Evolutionary conservation across 1,284 basidiomycete species (phyloP).

Genomic region (Boletellus deceptivus): DNA sequence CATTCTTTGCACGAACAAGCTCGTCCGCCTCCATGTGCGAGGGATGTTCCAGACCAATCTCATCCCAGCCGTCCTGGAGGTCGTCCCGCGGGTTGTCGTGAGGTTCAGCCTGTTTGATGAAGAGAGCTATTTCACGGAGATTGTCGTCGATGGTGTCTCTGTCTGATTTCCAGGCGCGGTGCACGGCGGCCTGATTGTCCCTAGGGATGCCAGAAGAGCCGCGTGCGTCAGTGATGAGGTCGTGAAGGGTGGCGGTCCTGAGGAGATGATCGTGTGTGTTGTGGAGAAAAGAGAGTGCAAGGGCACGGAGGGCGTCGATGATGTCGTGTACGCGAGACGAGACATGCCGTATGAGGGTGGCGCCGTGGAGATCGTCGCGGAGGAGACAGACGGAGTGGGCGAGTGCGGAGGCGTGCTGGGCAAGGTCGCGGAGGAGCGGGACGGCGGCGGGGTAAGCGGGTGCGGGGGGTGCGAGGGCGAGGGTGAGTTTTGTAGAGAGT

Average conservation of each 20-base stretch:
- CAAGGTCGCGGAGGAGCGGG: slow-evolving; percentile 56
- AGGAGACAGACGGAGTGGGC: slow-evolving; percentile 59
- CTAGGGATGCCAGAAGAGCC: slow-evolving; percentile 46
- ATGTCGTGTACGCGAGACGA: slow-evolving; percentile 43
- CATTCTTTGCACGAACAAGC: slow-evolving; percentile 50
- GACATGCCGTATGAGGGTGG: slow-evolving; percentile 52
- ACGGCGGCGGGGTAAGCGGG: slow-evolving; percentile 57
- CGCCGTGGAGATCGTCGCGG: slow-evolving; percentile 45
- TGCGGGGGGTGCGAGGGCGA: slow-evolving; percentile 60
- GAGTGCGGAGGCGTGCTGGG: slow-evolving; percentile 51
- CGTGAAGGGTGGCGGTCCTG: slow-evolving; percentile 63
- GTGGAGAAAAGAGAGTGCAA: slow-evolving; percentile 41
- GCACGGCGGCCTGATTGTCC: slow-evolving; percentile 60
- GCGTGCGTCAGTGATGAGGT: slow-evolving; percentile 55
- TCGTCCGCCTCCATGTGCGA: slow-evolving; percentile 43
- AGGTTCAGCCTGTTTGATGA: slow-evolving; percentile 43
- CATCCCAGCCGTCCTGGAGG: slow-evolving; percentile 63
- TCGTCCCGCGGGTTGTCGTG: slow-evolving; percentile 26
- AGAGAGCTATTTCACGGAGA: slow-evolving; percentile 54
- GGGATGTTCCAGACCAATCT: slow-evolving; percentile 48
- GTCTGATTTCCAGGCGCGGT: slow-evolving; percentile 54
- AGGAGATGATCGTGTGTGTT: slow-evolving; percentile 51
- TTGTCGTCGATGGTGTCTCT: slow-evolving; percentile 61
- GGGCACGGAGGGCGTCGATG: slow-evolving; percentile 43
- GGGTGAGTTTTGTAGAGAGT: slow-evolving; percentile 60